Conservation (phyloP, 2,329 filamentous ascomycete genomes). For the Zelopaecilomyces penicillatus region DNA sequence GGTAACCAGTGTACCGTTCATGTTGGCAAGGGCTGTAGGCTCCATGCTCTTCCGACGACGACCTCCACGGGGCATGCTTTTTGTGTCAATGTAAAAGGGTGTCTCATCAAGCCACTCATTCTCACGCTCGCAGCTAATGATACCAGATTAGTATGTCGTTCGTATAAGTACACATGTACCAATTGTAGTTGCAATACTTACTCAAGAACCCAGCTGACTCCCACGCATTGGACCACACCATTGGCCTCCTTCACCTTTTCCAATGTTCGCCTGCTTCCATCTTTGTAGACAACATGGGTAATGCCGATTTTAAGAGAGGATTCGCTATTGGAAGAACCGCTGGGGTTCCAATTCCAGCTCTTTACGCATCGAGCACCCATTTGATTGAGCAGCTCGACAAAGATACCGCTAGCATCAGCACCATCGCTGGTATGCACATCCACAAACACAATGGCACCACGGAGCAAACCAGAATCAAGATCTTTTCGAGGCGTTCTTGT, state of each 20-base stretch:
- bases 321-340: slow-evolving; percentile 25
- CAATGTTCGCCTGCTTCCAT: slow-evolving; percentile 70
- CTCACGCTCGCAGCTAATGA: slow-evolving; percentile 63
- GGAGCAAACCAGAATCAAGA: slow-evolving; percentile 46
- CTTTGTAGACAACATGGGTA: slow-evolving; percentile 86
- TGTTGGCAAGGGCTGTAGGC: slow-evolving; percentile 59
- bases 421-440: slow-evolving; percentile 80
- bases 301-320: slow-evolving; percentile 55
- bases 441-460: slow-evolving; percentile 69
- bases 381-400: slow-evolving; percentile 66
- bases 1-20: slow-evolving; percentile 55
- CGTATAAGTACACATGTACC: neutral
- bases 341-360: slow-evolving; percentile 65
- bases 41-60: slow-evolving; percentile 77
- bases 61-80: slow-evolving; percentile 59
- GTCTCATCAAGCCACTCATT: slow-evolving; percentile 69
- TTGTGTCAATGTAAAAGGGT: slow-evolving; percentile 60
- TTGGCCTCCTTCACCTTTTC: slow-evolving; percentile 68
- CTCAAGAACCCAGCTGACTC: slow-evolving; percentile 83
- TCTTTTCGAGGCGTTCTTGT: slow-evolving; percentile 48
- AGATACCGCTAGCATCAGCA: slow-evolving; percentile 71
- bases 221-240: slow-evolving; percentile 75
- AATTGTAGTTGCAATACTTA: slow-evolving; percentile 37
- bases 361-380: slow-evolving; percentile 78
- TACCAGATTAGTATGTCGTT: slow-evolving; percentile 17